Evolutionary conservation across 306 rosid species (phyloP), one percentile per base, ranked within the genome.

Genomic region (Rosa chinensis): DNA sequence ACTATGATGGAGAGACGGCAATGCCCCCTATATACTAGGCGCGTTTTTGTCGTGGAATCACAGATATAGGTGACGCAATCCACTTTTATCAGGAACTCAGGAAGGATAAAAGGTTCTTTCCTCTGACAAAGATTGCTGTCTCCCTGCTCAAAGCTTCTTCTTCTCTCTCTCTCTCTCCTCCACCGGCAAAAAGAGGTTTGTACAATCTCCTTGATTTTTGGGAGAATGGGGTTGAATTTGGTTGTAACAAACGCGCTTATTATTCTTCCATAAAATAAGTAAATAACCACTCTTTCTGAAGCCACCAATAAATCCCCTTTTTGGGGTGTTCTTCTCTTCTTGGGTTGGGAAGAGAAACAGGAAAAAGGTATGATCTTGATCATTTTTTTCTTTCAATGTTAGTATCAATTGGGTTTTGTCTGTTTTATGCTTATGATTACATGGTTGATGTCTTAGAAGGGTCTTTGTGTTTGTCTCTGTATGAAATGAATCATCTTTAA

Each of bases 281-380:
- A 50, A 77, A 66, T 48, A 14, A 53, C 50, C 64, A 37, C 50
- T 48, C 50, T 50, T 77, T 67, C 42, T 25, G 12, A 58, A 40
- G 56, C 56, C 73, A 45, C 25, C 49, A 37, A 37, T 66, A 66
- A 40, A 37, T 17, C 44, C 70, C 43, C 67, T 62, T 77, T 61
- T 28, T 67, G 63, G 67, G 67, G 76, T 80, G 3, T 70, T 82
- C 66, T 77, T 77, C 10, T 67, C 52, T 73, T 50, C 5, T 44
- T 37, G 35, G 28, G 17, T 44, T 55, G 20, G 20, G 74, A 21
- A 40, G 56, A 47, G 44, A 74, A 42, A 62, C 67, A 77, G 42
- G 55, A 67, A 39, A 28, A 84, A 84, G 89, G 89, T 84, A 78
- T 72, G 74, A 10, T 85, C 32, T 48, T 80, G 5, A 45, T 72